Evolutionary conservation across 73 alveolate species (phyloP).

Genomic region (Stentor roeselii): DNA sequence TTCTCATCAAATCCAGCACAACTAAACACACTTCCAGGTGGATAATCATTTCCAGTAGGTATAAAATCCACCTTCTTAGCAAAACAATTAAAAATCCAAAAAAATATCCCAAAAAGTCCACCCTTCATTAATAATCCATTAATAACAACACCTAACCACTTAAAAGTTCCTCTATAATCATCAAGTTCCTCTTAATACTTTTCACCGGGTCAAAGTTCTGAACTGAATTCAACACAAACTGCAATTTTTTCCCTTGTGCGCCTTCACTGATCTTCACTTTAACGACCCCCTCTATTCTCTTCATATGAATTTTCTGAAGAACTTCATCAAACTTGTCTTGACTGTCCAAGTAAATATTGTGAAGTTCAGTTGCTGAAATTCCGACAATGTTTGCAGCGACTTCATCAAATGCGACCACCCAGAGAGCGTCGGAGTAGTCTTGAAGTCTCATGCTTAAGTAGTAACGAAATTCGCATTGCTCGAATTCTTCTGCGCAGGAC

Average conservation of each 20-base stretch:
- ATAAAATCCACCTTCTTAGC: too few relatives aligned
- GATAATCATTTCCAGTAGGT: too few relatives aligned
- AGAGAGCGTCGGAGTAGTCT: background rate
- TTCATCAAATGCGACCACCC: constrained; percentile 14
- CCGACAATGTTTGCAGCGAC: background rate
- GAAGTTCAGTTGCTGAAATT: background rate
- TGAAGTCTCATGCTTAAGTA: background rate
- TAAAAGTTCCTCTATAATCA: background rate
- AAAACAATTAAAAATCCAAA: too few relatives aligned
- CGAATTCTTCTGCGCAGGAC: constrained; percentile 1
- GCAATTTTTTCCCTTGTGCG: background rate
- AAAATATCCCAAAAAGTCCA: too few relatives aligned
- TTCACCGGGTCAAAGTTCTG: background rate
- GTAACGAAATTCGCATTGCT: background rate
- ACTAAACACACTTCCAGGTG: too few relatives aligned
- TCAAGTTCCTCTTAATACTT: background rate
- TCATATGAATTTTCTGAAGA: background rate
- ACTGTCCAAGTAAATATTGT: background rate
- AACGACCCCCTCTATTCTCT: background rate
- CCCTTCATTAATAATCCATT: too few relatives aligned
- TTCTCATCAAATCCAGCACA: too few relatives aligned
- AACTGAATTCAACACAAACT: background rate
- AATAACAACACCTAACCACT: too few relatives aligned
- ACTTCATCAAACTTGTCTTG: background rate
- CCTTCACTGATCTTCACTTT: background rate